phyloP scores from a whole-genome alignment of 2,329 filamentous ascomycete genomes.

The Tetracladium maxilliforme region DNA sequence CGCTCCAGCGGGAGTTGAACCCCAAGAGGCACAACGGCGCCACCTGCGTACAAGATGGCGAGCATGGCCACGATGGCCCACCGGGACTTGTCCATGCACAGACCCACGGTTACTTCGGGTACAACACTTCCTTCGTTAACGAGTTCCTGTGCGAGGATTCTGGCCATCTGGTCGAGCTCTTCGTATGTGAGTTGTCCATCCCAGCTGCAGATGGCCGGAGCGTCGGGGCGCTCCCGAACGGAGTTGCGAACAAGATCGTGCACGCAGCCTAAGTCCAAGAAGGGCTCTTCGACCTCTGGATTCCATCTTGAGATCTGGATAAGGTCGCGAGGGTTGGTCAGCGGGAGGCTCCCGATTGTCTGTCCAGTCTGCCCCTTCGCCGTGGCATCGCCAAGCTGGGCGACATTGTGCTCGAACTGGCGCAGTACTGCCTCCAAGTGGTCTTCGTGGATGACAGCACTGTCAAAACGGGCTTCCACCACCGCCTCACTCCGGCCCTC shows the following conservation, averaged over 20 bases:
- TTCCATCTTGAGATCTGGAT: not conserved
- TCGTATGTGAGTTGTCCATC: conserved; percentile 7
- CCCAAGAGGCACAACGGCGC: no score
- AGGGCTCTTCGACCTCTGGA: not conserved
- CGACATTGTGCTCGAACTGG: conserved; percentile 1
- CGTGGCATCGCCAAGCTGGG: conserved; percentile 1
- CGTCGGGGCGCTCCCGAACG: conserved; percentile 1
- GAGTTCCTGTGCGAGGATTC: conserved; percentile 2
- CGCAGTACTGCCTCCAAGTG: conserved; percentile 1
- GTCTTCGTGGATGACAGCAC: conserved; percentile 1
- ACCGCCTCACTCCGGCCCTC: not conserved
- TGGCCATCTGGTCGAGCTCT: conserved; percentile 5
- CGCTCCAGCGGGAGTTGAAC: no score
- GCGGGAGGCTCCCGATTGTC: not conserved
- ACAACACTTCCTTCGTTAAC: no score
- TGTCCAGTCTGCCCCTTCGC: conserved; percentile 1
- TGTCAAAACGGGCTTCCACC: conserved; percentile 1
- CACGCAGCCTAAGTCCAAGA: conserved; percentile 1
- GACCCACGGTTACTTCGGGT: no score
- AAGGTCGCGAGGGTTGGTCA: conserved; percentile 1
- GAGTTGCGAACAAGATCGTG: not conserved
- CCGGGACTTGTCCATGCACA: no score
- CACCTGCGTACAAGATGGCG: no score
- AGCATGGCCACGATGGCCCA: no score
- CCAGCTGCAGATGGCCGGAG: conserved; percentile 7